These are phyloP conservation scores for Plasmopara halstedii DNA, from an alignment of 352 stramenopile species.

Conservation along the genomic window DNA sequence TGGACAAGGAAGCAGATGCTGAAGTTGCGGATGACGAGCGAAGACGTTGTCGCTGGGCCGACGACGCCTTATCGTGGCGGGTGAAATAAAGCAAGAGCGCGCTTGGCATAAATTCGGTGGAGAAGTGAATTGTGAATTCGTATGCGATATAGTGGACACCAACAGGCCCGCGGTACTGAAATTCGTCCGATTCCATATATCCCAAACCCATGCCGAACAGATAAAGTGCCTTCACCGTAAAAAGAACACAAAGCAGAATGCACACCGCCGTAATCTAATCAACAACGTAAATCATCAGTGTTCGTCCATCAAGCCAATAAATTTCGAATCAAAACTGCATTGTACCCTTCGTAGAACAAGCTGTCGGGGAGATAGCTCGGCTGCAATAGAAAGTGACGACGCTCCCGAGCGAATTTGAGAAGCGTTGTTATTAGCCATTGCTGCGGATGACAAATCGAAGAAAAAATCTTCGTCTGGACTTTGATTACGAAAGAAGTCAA, in stretches of 20 bases:
- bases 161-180: conserved; percentile 49
- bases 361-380: conserved; percentile 38
- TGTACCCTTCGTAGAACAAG: conserved; percentile 55
- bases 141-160: conserved; percentile 63
- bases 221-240: conserved; percentile 57
- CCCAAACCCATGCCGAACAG: conserved; percentile 62
- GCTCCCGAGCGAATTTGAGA: conserved; percentile 1
- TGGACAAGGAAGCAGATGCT: conserved; percentile 23
- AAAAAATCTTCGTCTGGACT: conserved; percentile 74
- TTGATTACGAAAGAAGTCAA: conserved; percentile 74
- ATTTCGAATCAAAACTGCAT: conserved; percentile 1
- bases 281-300: conserved; percentile 1
- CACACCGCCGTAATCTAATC: conserved; percentile 69
- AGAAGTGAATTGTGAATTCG: conserved; percentile 66
- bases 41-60: conserved; percentile 14
- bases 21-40: conserved; percentile 21
- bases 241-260: conserved; percentile 61
- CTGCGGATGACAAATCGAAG: conserved; percentile 54
- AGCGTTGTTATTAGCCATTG: conserved; percentile 20
- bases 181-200: conserved; percentile 50
- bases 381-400: conserved; percentile 15
- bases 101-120: conserved; percentile 64
- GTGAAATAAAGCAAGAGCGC: conserved; percentile 65
- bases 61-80: conserved; percentile 30
- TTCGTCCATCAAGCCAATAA: conserved; percentile 4